These are phyloP conservation scores for Pythium grandisporangium DNA, from an alignment of 352 stramenopile species.

Conservation along the genomic window DNA sequence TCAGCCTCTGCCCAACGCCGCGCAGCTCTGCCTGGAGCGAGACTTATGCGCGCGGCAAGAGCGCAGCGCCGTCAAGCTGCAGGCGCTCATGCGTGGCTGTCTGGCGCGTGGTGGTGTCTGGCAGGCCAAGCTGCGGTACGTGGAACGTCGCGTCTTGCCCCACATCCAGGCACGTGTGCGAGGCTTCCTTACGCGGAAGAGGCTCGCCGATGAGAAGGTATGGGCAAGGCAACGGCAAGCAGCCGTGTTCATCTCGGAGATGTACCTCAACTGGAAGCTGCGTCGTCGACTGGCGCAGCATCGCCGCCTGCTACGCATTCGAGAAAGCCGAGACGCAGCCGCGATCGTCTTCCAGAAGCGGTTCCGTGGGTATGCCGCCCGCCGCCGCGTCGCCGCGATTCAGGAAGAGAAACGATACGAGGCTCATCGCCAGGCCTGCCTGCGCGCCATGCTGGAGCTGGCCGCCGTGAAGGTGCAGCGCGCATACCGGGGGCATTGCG, in stretches of 20 bases:
- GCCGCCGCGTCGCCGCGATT: constrained; percentile 28
- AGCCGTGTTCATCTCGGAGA: constrained; percentile 25
- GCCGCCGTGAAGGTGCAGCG: constrained; percentile 65
- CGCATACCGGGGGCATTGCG: constrained; percentile 51
- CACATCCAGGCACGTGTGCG: constrained; percentile 74
- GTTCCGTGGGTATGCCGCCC: constrained; percentile 53
- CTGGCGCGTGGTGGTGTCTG: constrained; percentile 63
- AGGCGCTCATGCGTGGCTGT: constrained; percentile 75
- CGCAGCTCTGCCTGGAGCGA: constrained; percentile 53
- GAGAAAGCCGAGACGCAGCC: constrained; percentile 40
- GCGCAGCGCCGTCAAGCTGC: constrained; percentile 56
- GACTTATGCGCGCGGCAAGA: constrained; percentile 35
- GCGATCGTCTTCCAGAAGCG: constrained; percentile 69
- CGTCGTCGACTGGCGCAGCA: constrained; percentile 35
- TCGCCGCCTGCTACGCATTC: constrained; percentile 43
- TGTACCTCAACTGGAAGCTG: constrained; percentile 45
- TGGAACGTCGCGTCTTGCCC: constrained; percentile 52
- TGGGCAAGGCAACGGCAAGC: constrained; percentile 19
- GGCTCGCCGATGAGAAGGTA: constrained; percentile 19
- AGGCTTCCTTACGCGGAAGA: constrained; percentile 61
- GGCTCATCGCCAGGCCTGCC: constrained; percentile 36
- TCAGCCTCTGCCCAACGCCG: constrained; percentile 72
- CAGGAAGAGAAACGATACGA: constrained; percentile 30
- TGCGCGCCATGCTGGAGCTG: constrained; percentile 47
- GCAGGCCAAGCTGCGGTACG: constrained; percentile 56